Evolutionary conservation across 2,329 filamentous ascomycete species (phyloP).

Genomic region (Pleomassaria siparia): DNA sequence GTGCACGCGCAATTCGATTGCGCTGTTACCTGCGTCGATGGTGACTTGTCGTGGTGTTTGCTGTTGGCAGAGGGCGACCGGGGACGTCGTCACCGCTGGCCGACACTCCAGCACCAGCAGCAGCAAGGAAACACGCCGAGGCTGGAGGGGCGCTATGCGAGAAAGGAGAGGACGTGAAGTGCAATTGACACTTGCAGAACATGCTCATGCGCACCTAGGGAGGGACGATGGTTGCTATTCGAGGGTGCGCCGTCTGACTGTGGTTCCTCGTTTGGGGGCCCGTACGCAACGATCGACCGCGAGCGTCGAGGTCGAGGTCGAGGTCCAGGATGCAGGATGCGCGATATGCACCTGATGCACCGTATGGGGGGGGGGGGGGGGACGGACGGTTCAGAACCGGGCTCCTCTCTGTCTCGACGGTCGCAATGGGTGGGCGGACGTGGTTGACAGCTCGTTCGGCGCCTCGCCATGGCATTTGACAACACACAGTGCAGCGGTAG

Average conservation of each 20-base stretch:
- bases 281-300: not conserved
- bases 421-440: slow-evolving; percentile 1
- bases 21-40: slow-evolving; percentile 6
- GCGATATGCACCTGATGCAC: slow-evolving; percentile 2
- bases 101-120: slow-evolving; percentile 4
- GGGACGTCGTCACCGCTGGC: slow-evolving; percentile 16
- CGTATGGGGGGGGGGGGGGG: not conserved
- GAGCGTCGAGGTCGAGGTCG: slow-evolving; percentile 1
- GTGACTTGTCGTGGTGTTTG: slow-evolving; percentile 6
- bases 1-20: slow-evolving; percentile 11
- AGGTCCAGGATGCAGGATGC: slow-evolving; percentile 8
- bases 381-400: slow-evolving; percentile 1
- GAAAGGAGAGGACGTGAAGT: not conserved
- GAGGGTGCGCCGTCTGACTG: not conserved
- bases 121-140: slow-evolving; percentile 5
- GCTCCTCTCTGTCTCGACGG: not conserved
- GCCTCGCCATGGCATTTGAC: slow-evolving; percentile 7
- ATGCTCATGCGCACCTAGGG: slow-evolving; percentile 10
- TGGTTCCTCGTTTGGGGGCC: not conserved
- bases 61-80: not conserved
- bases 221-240: not conserved
- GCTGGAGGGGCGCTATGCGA: not conserved
- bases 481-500: slow-evolving; percentile 17
- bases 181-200: slow-evolving; percentile 14
- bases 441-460: slow-evolving; percentile 8